phyloP scores from a whole-genome alignment of 768 basidiomycete species.

The Gyrodon lividus region DNA sequence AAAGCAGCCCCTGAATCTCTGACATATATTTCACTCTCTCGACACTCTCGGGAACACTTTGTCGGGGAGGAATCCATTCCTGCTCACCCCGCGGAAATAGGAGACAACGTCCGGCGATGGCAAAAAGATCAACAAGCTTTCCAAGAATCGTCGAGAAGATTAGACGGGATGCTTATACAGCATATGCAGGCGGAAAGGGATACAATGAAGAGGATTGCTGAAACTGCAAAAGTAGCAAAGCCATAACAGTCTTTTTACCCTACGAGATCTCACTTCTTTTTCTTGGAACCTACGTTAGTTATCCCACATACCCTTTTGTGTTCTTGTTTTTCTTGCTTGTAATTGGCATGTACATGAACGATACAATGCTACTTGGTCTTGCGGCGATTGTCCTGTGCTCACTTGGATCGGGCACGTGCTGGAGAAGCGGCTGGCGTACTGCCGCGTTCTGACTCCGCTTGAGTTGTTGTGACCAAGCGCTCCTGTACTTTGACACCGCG shows the following conservation, averaged over 20 bases:
- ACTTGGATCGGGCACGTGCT: not conserved
- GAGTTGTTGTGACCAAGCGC: slow-evolving; percentile 7
- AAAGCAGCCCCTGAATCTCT: slow-evolving; percentile 34
- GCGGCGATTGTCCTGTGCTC: slow-evolving; percentile 5
- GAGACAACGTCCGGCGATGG: slow-evolving; percentile 29
- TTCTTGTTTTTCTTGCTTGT: slow-evolving; percentile 23
- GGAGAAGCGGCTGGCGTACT: slow-evolving; percentile 1
- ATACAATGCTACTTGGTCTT: slow-evolving; percentile 15
- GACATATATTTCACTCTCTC: slow-evolving; percentile 32
- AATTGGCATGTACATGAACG: slow-evolving; percentile 25
- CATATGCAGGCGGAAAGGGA: slow-evolving; percentile 86
- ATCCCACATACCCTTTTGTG: slow-evolving; percentile 27
- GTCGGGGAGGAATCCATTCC: slow-evolving; percentile 13
- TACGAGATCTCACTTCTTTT: slow-evolving; percentile 12
- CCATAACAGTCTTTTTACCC: slow-evolving; percentile 21
- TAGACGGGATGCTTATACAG: slow-evolving; percentile 79
- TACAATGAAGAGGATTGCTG: slow-evolving; percentile 73
- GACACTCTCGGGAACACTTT: slow-evolving; percentile 45
- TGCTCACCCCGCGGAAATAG: slow-evolving; percentile 15
- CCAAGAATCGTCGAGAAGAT: slow-evolving; percentile 58
- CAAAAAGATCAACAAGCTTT: slow-evolving; percentile 33
- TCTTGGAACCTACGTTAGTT: slow-evolving; percentile 9
- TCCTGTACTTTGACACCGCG: slow-evolving; percentile 8
- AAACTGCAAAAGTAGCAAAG: slow-evolving; percentile 37
- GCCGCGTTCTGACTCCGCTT: slow-evolving; percentile 36